These are phyloP conservation scores for Chenopodium formosanum DNA, from an alignment of 148 eudicot species.

Conservation along the genomic window DNA sequence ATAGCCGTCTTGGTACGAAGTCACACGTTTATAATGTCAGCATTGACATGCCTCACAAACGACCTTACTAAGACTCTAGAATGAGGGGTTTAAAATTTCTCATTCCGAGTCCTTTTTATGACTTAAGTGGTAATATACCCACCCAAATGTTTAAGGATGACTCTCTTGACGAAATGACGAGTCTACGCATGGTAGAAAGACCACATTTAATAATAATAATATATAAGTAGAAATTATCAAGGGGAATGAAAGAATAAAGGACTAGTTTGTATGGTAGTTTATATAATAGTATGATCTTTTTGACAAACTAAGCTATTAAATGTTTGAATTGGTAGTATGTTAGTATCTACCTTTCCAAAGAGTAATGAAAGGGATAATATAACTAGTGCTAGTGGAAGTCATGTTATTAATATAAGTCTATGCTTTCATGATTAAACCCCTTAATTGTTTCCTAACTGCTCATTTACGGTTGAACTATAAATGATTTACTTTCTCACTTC, in stretches of 20 bases:
- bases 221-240: neutral
- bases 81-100: neutral
- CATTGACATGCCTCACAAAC: conserved; percentile 1
- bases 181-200: neutral
- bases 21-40: neutral
- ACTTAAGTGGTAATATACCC: conserved; percentile 18
- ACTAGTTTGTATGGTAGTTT: neutral
- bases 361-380: neutral
- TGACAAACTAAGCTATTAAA: conserved; percentile 8
- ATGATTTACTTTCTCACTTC: neutral
- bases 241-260: neutral
- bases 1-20: no score
- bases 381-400: neutral
- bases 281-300: neutral
- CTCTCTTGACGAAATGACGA: conserved; percentile 15
- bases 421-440: conserved; percentile 17
- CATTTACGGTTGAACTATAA: conserved; percentile 18
- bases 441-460: conserved; percentile 27
- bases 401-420: conserved; percentile 21
- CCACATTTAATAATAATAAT: no score
- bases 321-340: conserved; percentile 8
- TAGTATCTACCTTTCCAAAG: neutral
- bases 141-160: neutral
- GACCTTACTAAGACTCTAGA: conserved; percentile 26
- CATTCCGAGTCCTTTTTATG: conserved; percentile 17